Conservation (phyloP, 371 early-diverging fungal genomes). For the Mucor plumbeus region DNA sequence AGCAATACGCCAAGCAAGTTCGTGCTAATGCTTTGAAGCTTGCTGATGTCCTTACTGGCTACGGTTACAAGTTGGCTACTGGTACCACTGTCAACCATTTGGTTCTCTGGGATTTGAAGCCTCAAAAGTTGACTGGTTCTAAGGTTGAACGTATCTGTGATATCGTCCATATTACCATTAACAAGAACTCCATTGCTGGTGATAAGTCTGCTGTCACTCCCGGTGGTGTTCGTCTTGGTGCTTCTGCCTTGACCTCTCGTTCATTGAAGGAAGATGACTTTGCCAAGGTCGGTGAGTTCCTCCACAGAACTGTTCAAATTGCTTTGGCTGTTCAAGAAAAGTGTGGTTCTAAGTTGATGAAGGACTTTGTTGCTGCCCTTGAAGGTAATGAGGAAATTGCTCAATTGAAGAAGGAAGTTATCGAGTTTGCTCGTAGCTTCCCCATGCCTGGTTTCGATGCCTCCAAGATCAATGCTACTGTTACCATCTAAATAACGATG, state of each 20-base stretch:
- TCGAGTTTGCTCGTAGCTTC: constrained; percentile 87
- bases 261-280: constrained; percentile 91
- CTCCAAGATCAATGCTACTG: constrained; percentile 51
- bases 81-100: constrained; percentile 97
- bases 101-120: constrained; percentile 84
- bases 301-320: constrained; percentile 92
- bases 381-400: constrained; percentile 67
- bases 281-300: constrained; percentile 82
- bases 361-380: constrained; percentile 89
- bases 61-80: constrained; percentile 86
- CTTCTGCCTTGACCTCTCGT: constrained; percentile 98
- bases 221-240: constrained; percentile 92
- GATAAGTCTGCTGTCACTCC: constrained; percentile 96
- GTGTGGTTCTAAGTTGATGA: constrained; percentile 89
- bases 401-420: constrained; percentile 87
- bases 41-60: constrained; percentile 72
- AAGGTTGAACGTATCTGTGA: constrained; percentile 95
- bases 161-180: constrained; percentile 93
- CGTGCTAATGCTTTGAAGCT: constrained; percentile 90
- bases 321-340: constrained; percentile 79
- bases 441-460: constrained; percentile 88
- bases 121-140: constrained; percentile 90
- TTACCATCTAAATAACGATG: constrained; percentile 39
- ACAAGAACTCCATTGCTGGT: constrained; percentile 99
- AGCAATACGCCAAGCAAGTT: constrained; percentile 91